Conservation (phyloP, 352 stramenopile species). For the Pythium dissimile region DNA sequence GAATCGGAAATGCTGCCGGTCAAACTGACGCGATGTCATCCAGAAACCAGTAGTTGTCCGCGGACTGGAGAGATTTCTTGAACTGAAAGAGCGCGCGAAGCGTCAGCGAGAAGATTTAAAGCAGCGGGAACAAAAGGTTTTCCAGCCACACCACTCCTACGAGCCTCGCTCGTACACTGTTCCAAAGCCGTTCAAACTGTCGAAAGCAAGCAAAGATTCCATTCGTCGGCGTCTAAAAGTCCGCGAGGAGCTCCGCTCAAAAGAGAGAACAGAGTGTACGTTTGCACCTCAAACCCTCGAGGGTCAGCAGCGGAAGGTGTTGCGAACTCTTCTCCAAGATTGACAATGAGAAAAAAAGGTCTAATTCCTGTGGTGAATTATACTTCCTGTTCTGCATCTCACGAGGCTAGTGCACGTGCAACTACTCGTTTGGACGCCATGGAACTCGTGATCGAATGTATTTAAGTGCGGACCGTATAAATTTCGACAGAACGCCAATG, state of each 20-base stretch:
- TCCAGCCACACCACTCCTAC: conserved; percentile 49
- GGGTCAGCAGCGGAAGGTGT: conserved; percentile 41
- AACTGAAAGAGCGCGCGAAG: conserved; percentile 68
- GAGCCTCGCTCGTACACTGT: conserved; percentile 73
- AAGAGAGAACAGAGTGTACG: conserved; percentile 57
- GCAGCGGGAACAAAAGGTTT: conserved; percentile 59
- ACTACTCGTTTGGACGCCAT: too few relatives aligned
- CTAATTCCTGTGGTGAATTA: background rate
- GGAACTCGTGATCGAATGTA: too few relatives aligned
- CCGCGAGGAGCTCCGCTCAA: conserved; percentile 44
- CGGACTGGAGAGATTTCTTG: conserved; percentile 72
- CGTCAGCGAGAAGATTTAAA: conserved; percentile 60
- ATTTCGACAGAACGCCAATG: too few relatives aligned
- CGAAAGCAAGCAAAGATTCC: conserved; percentile 48
- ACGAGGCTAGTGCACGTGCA: too few relatives aligned
- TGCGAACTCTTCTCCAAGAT: conserved; percentile 21
- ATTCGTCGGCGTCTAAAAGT: conserved; percentile 41
- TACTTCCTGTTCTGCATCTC: too few relatives aligned
- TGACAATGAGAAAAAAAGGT: background rate
- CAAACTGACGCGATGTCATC: background rate
- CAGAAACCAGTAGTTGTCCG: conserved; percentile 64
- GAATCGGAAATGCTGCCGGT: background rate
- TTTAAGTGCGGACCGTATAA: too few relatives aligned
- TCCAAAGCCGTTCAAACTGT: conserved; percentile 73
- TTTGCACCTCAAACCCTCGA: conserved; percentile 58